Base-by-base conservation (phyloP, 2,329 filamentous ascomycete species). In the Diaporthe ilicicola region DNA sequence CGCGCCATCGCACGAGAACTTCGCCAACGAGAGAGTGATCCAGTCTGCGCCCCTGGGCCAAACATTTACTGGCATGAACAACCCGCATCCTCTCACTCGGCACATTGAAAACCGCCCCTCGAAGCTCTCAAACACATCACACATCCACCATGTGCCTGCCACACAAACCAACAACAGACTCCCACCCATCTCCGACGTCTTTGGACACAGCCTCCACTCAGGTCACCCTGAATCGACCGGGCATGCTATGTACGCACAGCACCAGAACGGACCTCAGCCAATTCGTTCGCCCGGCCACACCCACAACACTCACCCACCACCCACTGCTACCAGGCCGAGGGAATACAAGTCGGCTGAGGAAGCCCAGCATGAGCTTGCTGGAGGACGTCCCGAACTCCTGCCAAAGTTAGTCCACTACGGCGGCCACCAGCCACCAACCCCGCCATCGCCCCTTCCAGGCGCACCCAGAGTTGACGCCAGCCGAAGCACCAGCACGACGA, bases 281-380 rank as follows among this genome's bases (percentile, higher is more conserved):
- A 84, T 96, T 70, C 90, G 93, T 0, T 97, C 94, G 1, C 95
- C 94, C 2, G 89, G 92, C 72, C 93, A 94, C 75, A 90, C 91
- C 34, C 88, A 86, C 67, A 86, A 84, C 76, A 85, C 81, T 24
- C 82, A 83, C 66, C 85, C 87, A 59, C 82, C 84, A 9, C 88
- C 87, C 1, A 85, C 89, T 29, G 88, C 88, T 10, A 86, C 87
- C 1, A 90, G 95, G 72, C 86, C 91, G 13, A 89, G 95, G 70
- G 96, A 98, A 79, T 98, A 97, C 82, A 93, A 94, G 77, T 98
- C 95, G 4, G 96, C 96, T 15, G 96, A 99, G 80, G 96, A 99
- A 79, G 96, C 94, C 3, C 95, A 98, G 72, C 93, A 94, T 70
- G 94, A 96, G 74, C 83, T 99, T 73, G 92, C 95, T 6, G 95